Evolutionary conservation across 2,329 filamentous ascomycete genomes (phyloP).

Genomic region (Epichloe uncinata): DNA sequence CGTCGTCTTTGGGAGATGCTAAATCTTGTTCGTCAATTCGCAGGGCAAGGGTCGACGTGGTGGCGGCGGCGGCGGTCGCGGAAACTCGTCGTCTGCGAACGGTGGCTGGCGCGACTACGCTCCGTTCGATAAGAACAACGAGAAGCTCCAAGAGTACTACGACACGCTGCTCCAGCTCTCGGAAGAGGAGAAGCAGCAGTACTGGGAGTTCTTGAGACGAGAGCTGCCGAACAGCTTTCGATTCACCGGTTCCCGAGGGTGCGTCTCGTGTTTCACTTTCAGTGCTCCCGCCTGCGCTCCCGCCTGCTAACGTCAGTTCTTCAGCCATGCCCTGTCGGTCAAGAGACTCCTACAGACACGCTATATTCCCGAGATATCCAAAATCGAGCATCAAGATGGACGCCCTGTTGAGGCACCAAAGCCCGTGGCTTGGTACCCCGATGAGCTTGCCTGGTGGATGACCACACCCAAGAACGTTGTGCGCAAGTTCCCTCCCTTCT

Average conservation of each 20-base stretch:
- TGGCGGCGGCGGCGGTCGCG: conserved; percentile 19
- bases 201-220: conserved; percentile 71
- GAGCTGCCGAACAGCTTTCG: conserved; percentile 96
- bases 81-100: conserved; percentile 8
- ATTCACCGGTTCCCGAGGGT: conserved; percentile 92
- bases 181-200: conserved; percentile 63
- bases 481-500: conserved; percentile 85
- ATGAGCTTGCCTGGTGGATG: conserved; percentile 94
- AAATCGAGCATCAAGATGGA: conserved; percentile 73
- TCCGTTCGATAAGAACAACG: conserved; percentile 59
- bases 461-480: conserved; percentile 94
- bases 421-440: conserved; percentile 83
- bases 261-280: conserved; percentile 9
- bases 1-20: background rate
- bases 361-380: conserved; percentile 82
- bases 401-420: conserved; percentile 67
- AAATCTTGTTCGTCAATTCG: conserved; percentile 5
- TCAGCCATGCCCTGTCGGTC: conserved; percentile 78
- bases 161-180: conserved; percentile 61
- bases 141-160: conserved; percentile 78
- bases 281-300: background rate
- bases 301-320: conserved; percentile 10
- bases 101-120: conserved; percentile 24
- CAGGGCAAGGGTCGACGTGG: conserved; percentile 25
- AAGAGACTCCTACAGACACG: conserved; percentile 76